Evolutionary conservation across 352 stramenopile genomes (phyloP), one percentile per base, ranked within the genome.

Genomic region (Globisporangium viniferum): DNA sequence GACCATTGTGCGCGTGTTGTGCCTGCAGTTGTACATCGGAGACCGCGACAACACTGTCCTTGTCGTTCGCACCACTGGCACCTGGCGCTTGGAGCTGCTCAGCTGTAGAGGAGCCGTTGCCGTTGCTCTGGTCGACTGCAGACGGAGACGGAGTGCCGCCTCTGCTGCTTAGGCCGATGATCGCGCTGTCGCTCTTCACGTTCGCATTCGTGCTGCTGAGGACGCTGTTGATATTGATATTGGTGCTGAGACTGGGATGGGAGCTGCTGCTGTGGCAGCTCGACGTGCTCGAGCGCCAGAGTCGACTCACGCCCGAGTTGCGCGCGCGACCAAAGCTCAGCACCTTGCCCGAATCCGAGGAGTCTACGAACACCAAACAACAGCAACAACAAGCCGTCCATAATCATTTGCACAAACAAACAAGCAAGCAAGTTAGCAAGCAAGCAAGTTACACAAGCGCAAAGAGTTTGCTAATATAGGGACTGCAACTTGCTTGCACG

Each of bases 261-360:
- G 70, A 63, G 53, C 33, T n/a, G 31, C 27, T 14, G 27, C 62
- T 73, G 20, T 62, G 80, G 5, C 64, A 54, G 54, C 74, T 81
- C 69, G 72, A 80, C 12, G 75, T 77, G 41, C 67, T 80, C 3
- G 79, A 81, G 20, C 82, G 82, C 20, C 90, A 64, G 18, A 92
- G 65, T 0, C 84, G 82, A 29, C 82, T 85, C 10, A 92, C 79
- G 31, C 84, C 84, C 44, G 84, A 91, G 56, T 85, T 82, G 31
- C 81, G 73, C 7, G 81, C 74, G 33, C 82, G 81, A 4, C 81
- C 72, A 56, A 87, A 87, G 36, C 80, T 89, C 12, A 75, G 77
- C 6, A 74, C 36, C 29, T 88, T 87, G 5, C 82, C 72, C 12
- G 72, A 68, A 39, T 92, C 81, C 0, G 73, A 76, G 0, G 81